Evolutionary conservation across 306 rosid species (phyloP).

Genomic region (Begonia loranthoides): DNA sequence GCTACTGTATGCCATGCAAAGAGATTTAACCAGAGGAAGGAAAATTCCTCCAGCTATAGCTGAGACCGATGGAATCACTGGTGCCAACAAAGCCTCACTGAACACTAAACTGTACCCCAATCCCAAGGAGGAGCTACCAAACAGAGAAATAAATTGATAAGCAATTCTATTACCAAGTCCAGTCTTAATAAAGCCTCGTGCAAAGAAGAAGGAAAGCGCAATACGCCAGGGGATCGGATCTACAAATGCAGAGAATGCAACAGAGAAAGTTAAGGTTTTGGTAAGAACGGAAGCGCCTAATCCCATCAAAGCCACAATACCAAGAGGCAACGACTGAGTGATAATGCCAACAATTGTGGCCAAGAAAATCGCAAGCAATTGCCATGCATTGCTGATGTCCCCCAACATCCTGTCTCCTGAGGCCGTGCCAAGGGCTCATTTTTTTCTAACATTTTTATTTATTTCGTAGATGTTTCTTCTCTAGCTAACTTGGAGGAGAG

Average conservation of each 20-base stretch:
- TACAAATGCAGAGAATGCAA: slow-evolving; percentile 89
- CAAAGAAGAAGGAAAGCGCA: slow-evolving; percentile 90
- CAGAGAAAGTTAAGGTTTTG: slow-evolving; percentile 69
- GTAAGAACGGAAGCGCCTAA: slow-evolving; percentile 82
- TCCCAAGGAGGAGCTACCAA: slow-evolving; percentile 91
- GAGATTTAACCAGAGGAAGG: slow-evolving; percentile 72
- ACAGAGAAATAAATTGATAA: slow-evolving; percentile 69
- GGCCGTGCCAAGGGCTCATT: too few species aligned
- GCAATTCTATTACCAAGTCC: slow-evolving; percentile 94
- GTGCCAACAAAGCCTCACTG: slow-evolving; percentile 87
- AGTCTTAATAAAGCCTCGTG: slow-evolving; percentile 87
- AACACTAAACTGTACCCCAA: slow-evolving; percentile 89
- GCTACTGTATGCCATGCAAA: slow-evolving; percentile 90
- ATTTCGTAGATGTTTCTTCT: too few species aligned
- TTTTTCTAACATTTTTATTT: too few species aligned
- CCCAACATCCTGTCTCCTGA: too few species aligned
- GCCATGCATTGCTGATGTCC: slow-evolving; percentile 98
- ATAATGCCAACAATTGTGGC: slow-evolving; percentile 92
- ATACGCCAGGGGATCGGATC: slow-evolving; percentile 98
- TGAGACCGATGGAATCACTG: slow-evolving; percentile 91
- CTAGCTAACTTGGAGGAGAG: too few species aligned
- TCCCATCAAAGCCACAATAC: slow-evolving; percentile 80
- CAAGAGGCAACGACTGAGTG: slow-evolving; percentile 84
- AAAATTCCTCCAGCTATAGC: slow-evolving; percentile 95
- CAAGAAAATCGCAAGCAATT: slow-evolving; percentile 69